Evolutionary conservation across 345 rosid genomes (phyloP), one percentile per base, ranked within the genome.

Genomic region (Salix suchowensis): DNA sequence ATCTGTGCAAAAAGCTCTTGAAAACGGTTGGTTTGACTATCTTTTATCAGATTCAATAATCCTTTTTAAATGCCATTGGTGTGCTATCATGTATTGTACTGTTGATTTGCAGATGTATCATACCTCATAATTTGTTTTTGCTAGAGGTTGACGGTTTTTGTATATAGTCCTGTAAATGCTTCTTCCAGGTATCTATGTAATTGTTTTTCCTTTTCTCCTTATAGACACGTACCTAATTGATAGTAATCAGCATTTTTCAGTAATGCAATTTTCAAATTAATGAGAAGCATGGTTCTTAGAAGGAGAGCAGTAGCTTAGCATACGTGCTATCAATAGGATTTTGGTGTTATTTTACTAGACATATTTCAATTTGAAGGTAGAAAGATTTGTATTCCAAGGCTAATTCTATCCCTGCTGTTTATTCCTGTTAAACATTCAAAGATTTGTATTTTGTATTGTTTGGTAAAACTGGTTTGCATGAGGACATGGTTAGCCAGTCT

Each of bases 1-100:
- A 24, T 77, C 87, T 54, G 86, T 87, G 72, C 93, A 93, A 80
- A 91, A 90, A 82, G 92, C 85, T 65, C 89, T 93, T 8, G 80
- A 86, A 78, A 89, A 79, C 67, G 97, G 96, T 89, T 55, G 16
- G 81, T 66, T 34, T 50, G 19, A 78, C 66, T 6, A n/a, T 30
- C 44, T 74, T 64, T 62, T 40, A 54, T 54, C 60, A 71, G 7
- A 65, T 55, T 84, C 50, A 37, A 28, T 37, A 4, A 24, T 28
- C 68, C 28, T 34, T 67, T 36, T 48, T 28, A 37, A 19, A 19
- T 65, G 28, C 15, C 64, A 10, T 58, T n/a, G 13, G 46, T 55
- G 40, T 36, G 21, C 61, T 12, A 23, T 55, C 61, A n/a, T 60
- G n/a, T 70, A 70, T 36, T 15, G n/a, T 24, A 70, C 36, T 30